Evolutionary conservation across 352 stramenopile species (phyloP), one percentile per base, ranked within the genome.

Genomic region (Phytophthora tubulina): DNA sequence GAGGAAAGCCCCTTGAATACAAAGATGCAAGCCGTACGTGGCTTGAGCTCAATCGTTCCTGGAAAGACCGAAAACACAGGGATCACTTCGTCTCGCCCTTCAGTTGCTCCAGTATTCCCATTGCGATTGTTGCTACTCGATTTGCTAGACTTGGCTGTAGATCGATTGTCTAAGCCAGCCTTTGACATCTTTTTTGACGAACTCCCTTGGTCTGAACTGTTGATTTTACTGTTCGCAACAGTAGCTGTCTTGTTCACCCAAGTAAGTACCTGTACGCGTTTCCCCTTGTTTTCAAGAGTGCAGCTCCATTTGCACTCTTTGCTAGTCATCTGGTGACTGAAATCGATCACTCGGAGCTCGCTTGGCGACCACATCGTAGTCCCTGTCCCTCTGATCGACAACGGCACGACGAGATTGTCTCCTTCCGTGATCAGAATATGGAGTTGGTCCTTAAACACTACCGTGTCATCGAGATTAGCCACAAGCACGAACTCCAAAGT

Each of bases 241-340:
- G 39, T 61, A 1, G 41, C 63, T 17, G 65, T 70, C 53, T 87
- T 82, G 67, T 99, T 99, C 30, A 95, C 78, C 96, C 96, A 99
- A 21, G 89, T 96, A 35, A 99, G 76, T 5, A 93, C 72, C 66
- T 99, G 96, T 6, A 92, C 76, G 1, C 96, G 88, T 38, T 97
- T 96, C 17, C 96, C 96, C 56, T 98, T 98, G 82, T 99, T 99
- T 63, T 99, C 96, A 6, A 99, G 82, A 3, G 96, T 97, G 60
- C 97, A 98, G 41, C 87, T 94, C 82, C 91, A 96, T 66, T 98
- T 87, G 68, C 93, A 98, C 66, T 88, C 75, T 36, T 76, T 81
- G 57, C 79, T 91, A 1, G 95, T 99, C 81, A 99, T 97, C 59
- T 98, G 91, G 31, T 96, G 76, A 3, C 82, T 87, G 63, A 99